Base-by-base conservation (phyloP, 2,329 filamentous ascomycete species). In the Colletotrichum nymphaeae region DNA sequence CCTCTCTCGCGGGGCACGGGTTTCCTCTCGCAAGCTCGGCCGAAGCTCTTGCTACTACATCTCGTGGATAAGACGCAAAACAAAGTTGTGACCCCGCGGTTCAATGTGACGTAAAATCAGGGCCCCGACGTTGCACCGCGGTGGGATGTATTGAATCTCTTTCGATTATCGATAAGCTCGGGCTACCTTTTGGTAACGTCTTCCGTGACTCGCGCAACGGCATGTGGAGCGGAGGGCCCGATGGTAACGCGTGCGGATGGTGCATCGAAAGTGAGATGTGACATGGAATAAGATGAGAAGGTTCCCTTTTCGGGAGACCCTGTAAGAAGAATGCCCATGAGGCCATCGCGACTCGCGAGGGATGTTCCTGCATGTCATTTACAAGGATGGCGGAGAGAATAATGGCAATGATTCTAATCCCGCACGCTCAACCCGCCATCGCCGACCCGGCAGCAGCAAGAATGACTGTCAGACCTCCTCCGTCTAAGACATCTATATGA, bases 121-220 rank as follows among this genome's bases (percentile, higher is more conserved):
- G 42, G 60, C 57, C 49, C 60, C 9, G 55, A 62, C 42, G 67
- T 70, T 56, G 55, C 67, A 73, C 14, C 56, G 26, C 22, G 49
- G 53, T 35, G 46, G 28, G 60, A 70, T 26, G 49, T 56, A 71
- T 60, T 67, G 63, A 71, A 71, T 62, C 37, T 14, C 14, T 42
- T 42, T 42, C 16, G 37, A 67, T 46, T 8, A 22, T 32, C 30
- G 70, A 65, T 66, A 65, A 66, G 67, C 67, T 70, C 37, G 67
- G 46, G 60, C 30, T 26, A 26, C 32, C 11, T 16, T 49, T 60
- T 24, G 46, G 42, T 16, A 22, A 37, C 26, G 24, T 26, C 32
- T 66, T 66, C 58, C 67, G 66, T 70, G 70, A 73, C 70, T 73
- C 67, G 70, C 62, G 67, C 67, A 60, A 22, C 32, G n/a, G 22